A percentile compares a stretch with the other conserved stretches of the same genome.
phyloP scores from a whole-genome alignment of 2,329 filamentous ascomycete genomes.

The Coniochaeta hoffmannii region DNA sequence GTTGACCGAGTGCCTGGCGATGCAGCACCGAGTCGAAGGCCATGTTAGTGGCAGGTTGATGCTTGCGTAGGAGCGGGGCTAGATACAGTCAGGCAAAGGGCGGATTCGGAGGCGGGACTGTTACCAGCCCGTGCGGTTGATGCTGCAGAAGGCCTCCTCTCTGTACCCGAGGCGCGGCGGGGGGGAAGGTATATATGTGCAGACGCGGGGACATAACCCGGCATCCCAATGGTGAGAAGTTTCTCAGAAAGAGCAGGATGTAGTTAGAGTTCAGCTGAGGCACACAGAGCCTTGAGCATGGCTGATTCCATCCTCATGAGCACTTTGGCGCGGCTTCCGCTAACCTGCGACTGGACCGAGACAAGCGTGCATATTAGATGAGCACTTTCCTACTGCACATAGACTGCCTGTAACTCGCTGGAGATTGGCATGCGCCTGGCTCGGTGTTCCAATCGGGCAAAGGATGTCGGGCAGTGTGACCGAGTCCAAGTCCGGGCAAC shows the following conservation, averaged over 20 bases:
- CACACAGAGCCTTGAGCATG: not conserved
- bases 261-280: too few relatives aligned
- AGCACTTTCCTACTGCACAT: not conserved
- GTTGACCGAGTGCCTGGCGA: too few relatives aligned
- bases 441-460: not conserved
- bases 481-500: not conserved
- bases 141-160: too few relatives aligned
- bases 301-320: not conserved
- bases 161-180: too few relatives aligned
- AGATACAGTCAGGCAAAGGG: too few relatives aligned
- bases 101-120: not conserved
- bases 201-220: not conserved
- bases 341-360: not conserved
- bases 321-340: not conserved
- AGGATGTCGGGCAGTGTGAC: not conserved
- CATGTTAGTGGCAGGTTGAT: too few relatives aligned
- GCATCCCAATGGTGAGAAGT: not conserved
- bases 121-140: too few relatives aligned
- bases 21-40: too few relatives aligned
- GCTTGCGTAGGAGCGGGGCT: too few relatives aligned
- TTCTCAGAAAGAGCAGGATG: not conserved
- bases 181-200: too few relatives aligned
- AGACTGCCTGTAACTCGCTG: too few relatives aligned
- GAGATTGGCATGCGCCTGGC: too few relatives aligned
- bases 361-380: not conserved